These are phyloP conservation scores for Pezicula rhizophila DNA, from an alignment of 2,329 filamentous ascomycete species.

Conservation along the genomic window DNA sequence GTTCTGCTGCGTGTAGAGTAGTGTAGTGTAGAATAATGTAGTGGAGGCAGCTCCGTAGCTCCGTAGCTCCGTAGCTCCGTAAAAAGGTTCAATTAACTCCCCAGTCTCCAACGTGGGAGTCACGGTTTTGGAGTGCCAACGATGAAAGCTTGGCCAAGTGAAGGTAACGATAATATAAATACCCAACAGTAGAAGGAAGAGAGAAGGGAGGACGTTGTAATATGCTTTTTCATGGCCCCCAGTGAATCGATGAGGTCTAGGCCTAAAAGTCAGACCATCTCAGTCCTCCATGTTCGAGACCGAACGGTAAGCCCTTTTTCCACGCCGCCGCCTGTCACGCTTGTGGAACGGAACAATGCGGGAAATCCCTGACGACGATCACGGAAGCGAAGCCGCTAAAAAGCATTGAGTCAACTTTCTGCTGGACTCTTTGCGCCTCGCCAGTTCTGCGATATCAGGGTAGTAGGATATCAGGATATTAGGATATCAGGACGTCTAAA, in stretches of 20 bases:
- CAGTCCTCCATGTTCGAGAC: neutral
- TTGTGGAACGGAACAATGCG: neutral
- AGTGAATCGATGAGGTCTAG: constrained; percentile 1
- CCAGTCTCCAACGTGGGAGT: too few species aligned
- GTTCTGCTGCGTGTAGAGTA: too few species aligned
- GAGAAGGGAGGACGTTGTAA: constrained; percentile 12
- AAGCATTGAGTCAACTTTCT: neutral
- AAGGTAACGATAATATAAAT: too few species aligned
- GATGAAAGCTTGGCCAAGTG: too few species aligned
- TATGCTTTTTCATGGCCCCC: constrained; percentile 12
- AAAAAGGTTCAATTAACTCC: too few species aligned
- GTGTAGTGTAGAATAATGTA: too few species aligned
- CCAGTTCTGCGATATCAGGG: neutral
- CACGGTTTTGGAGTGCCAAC: too few species aligned
- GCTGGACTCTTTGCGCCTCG: too few species aligned
- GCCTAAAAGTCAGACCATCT: neutral
- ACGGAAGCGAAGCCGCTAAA: neutral
- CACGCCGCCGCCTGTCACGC: too few species aligned
- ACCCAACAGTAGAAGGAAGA: neutral
- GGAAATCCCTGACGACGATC: neutral
- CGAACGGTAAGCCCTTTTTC: neutral
- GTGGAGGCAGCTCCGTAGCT: too few species aligned
- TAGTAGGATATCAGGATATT: too few species aligned
- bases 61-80: too few species aligned
- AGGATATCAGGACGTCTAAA: neutral